Conservation (phyloP, 176 grass and related monocot species). For the Stipa capillata region DNA sequence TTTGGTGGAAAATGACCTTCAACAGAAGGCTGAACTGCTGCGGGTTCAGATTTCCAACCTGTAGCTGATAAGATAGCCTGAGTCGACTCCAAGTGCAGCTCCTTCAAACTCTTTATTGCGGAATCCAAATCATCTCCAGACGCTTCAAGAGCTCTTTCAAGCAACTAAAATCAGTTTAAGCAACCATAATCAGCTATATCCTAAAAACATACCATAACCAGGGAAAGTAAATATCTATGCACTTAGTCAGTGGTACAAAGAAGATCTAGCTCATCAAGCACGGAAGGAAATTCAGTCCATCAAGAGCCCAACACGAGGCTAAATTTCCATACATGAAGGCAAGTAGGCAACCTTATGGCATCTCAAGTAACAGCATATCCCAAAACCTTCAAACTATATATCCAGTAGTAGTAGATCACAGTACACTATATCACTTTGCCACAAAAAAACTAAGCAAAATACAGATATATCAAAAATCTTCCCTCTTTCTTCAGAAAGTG, state of each 20-base stretch:
- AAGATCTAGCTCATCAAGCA: neutral
- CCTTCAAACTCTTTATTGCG: constrained; percentile 73
- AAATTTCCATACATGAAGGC: too few relatives aligned
- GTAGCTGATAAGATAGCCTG: constrained; percentile 29
- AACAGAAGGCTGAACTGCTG: constrained; percentile 4
- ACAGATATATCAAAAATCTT: neutral
- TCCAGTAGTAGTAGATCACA: neutral
- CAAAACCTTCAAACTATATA: neutral
- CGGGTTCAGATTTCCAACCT: constrained; percentile 23
- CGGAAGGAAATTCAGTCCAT: neutral
- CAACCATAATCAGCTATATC: constrained; percentile 3
- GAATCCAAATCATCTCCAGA: constrained; percentile 85
- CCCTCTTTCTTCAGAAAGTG: neutral
- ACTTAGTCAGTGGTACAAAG: neutral
- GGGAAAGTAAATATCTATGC: neutral
- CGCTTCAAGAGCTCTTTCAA: constrained; percentile 72
- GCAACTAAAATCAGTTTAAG: constrained; percentile 50
- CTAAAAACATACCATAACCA: neutral
- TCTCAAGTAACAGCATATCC: too few relatives aligned
- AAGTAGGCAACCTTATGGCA: too few relatives aligned
- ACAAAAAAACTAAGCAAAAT: neutral
- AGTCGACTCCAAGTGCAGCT: constrained; percentile 49
- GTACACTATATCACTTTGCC: neutral
- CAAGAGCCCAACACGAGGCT: neutral
- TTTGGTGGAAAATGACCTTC: constrained; percentile 34